Base-by-base conservation (phyloP, 495 filamentous ascomycete genomes). In the Penicillium herquei region DNA sequence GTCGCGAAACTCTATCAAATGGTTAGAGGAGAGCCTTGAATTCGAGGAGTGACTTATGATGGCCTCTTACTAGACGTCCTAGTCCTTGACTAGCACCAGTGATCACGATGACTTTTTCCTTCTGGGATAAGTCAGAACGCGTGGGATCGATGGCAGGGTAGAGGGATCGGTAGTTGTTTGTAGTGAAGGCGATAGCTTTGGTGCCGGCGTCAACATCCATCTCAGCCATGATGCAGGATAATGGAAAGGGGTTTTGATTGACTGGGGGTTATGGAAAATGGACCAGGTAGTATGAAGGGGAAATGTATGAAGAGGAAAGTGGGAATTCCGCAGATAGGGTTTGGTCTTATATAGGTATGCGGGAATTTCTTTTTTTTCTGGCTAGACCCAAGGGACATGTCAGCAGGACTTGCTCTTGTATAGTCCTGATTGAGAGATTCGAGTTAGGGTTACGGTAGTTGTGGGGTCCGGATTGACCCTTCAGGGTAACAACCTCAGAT, bases 81-180 rank as follows among this genome's bases (percentile, higher is more conserved):
- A 78, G 63, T 39, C 74, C 73, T 17, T 62, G 53, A 39, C 63
- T 63, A 18, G 63, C 75, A 5, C 76, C 74, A 37, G 73, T 72
- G 49, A 79, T 68, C 26, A 78, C 44, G 16, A 74, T 54, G 26
- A 73, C 70, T 51, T 73, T 77, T 1, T 64, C 70, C 1, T 55
- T 59, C 12, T 70, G 62, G 4, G 70, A 72, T 43, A 73, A 60
- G 12, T 57, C 55, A 8, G 69, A 65, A 1, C 57, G 58, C 30
- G 62, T 49, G 13, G 72, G 69, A 6, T 70, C 61, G 48, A 77
- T 70, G 14, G 67, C 67, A 14, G 67, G 65, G 58, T 78, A 76
- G 42, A 66, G 51, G 35, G 68, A 68, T 0, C 55, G 60, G 42
- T 69, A 63, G 46, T 37, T 46, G 18, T 52, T 58, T 7, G 33